phyloP scores from a whole-genome alignment of 495 filamentous ascomycete genomes.

The Lasiosphaeris hirsuta region DNA sequence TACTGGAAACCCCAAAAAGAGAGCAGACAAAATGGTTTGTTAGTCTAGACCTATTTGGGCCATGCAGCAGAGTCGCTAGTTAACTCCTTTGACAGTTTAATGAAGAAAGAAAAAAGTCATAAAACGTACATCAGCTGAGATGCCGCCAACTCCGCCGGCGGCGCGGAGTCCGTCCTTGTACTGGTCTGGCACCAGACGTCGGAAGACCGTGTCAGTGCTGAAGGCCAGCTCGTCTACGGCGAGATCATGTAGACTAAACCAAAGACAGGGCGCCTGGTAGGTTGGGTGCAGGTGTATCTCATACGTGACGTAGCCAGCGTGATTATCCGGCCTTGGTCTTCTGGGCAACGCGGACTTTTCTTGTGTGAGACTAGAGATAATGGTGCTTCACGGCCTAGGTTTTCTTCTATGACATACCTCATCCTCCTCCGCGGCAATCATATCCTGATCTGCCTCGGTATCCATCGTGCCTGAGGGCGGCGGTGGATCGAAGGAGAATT shows the following conservation, averaged over 20 bases:
- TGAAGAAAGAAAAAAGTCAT: constrained; percentile 28
- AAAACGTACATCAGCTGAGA: constrained; percentile 69
- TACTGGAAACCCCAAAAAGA: constrained; percentile 48
- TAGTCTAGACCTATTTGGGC: constrained; percentile 41
- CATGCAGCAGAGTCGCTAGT: constrained; percentile 40
- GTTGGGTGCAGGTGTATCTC: constrained; percentile 57
- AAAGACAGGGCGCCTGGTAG: constrained; percentile 57
- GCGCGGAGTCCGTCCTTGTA: constrained; percentile 54
- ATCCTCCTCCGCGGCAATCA: constrained; percentile 48
- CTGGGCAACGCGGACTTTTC: constrained; percentile 10
- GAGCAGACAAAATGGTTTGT: constrained; percentile 31
- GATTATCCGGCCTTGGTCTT: constrained; percentile 14
- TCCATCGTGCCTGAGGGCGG: constrained; percentile 1
- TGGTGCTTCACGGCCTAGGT: background rate
- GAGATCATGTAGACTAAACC: constrained; percentile 51
- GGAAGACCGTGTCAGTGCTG: constrained; percentile 64
- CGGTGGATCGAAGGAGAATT: constrained; percentile 29
- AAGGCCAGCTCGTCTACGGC: constrained; percentile 40
- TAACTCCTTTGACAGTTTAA: constrained; percentile 34
- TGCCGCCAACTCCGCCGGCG: constrained; percentile 66
- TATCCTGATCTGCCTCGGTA: constrained; percentile 22
- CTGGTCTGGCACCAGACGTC: constrained; percentile 62
- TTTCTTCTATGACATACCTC: constrained; percentile 28
- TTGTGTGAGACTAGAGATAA: constrained; percentile 3
- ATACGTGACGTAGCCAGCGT: constrained; percentile 55